A percentile compares a stretch with the other conserved stretches of the same genome.
phyloP scores from a whole-genome alignment of 495 filamentous ascomycete species.

The Podospora conica region DNA sequence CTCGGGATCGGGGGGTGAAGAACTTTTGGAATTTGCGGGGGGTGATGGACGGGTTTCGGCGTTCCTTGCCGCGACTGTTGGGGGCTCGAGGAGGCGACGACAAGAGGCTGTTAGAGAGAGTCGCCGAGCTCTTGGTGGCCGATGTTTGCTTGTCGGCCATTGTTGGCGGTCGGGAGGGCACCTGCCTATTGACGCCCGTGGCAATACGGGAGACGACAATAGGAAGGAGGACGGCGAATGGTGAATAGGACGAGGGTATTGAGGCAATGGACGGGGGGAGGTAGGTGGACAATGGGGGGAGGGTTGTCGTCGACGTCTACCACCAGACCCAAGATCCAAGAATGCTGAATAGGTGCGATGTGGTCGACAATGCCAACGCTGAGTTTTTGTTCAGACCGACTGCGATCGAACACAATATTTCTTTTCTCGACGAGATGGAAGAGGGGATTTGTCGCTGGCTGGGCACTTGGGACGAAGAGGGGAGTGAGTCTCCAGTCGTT shows the following conservation, averaged over 20 bases:
- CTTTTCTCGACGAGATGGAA: background rate
- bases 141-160: conserved; percentile 22
- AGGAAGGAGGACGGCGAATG: background rate
- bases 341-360: background rate
- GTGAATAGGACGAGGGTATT: no score
- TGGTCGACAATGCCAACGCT: background rate
- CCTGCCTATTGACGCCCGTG: background rate
- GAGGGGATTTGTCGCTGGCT: background rate
- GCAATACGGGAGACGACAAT: background rate
- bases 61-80: conserved; percentile 35
- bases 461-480: background rate
- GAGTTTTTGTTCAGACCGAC: background rate
- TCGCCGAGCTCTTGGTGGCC: conserved; percentile 20
- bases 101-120: conserved; percentile 22
- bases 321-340: background rate
- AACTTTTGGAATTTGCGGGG: conserved; percentile 72
- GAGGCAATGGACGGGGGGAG: no score
- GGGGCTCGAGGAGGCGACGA: conserved; percentile 33
- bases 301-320: background rate
- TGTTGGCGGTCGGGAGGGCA: background rate
- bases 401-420: background rate
- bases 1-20: conserved; percentile 64
- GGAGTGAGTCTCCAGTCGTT: background rate
- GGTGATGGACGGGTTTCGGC: conserved; percentile 53
- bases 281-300: no score